Evolutionary conservation across 108 stramenopile species (phyloP), one percentile per base, ranked within the genome.

Genomic region (Skeletonema tropicum): DNA sequence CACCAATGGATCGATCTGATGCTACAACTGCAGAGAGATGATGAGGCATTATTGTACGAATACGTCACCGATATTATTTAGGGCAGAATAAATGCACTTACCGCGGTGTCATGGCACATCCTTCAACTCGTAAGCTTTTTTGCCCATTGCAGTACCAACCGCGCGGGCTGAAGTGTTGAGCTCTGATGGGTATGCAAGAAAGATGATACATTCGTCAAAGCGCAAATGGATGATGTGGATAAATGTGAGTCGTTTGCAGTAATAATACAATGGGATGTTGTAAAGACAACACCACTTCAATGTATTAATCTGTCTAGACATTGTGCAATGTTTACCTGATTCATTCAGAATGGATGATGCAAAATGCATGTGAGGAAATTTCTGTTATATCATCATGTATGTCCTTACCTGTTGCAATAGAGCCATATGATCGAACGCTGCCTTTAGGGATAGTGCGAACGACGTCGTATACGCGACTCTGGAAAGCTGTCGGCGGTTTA

Each of bases 71-170:
- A 58, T 26, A 6, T 58, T 12, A 2, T 19, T 57, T 11, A 2
- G 9, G 26, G 6, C 6, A 10, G 1, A 58, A 14, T 26, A 1
- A 26, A 58, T 3, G 1, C 32, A 61, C 33, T 61, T 32, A 33
- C 68, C 52, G 23, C 82, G 25, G 30, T 83, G 82, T 83, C 82
- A 83, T 15, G 82, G 77, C 0, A 83, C 82, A 49, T 77, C 46
- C 0, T 61, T 60, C 25, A 48, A 64, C 1, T 67, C 61, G 60
- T 38, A 66, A 11, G 80, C 63, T 17, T 82, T 82, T 23, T 60
- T 42, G 9, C 82, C 77, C 82, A 83, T 79, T 26, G 82, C 82
- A 7, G 46, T 52, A 3, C 82, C 82, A 10, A 83, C 82, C 13
- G 82, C 82, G 29, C 82, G 59, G 9, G 82, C 77, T 3, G 82